Evolutionary conservation across 2,329 filamentous ascomycete genomes (phyloP), one percentile per base, ranked within the genome.

Genomic region (Alternaria consortialis): DNA sequence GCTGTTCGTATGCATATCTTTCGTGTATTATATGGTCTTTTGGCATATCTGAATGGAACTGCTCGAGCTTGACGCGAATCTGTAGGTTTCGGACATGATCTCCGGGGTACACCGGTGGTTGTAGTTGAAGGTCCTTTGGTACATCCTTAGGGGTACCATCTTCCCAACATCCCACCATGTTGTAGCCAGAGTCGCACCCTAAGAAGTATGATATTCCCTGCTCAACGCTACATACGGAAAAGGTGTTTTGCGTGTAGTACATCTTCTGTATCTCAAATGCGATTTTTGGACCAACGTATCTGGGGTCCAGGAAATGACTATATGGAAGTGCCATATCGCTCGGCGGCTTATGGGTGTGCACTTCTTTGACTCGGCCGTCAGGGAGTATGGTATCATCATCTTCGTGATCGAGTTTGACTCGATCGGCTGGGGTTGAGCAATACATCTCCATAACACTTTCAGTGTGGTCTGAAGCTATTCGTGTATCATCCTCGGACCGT

Each of bases 11-110:
- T 5, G 51, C 53, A 17, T 55, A 62, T 9, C 15, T 32, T 13
- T 57, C 56, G 11, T 53, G 25, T 5, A 46, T 60, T 15, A 25
- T 5, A 8, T 44, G 7, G 2, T 44, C 12, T 34, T 27, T 39
- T 12, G 44, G 44, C 40, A 51, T 52, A 0, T 48, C 23, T 2
- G 4, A 12, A 32, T 55, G 13, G 11, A 64, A 66, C 23, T 72
- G 68, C 43, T 74, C 71, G 13, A 58, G 60, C 43, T 74, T 74
- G 51, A 74, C 17, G 7, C 72, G 67, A 20, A 74, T 51, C 40
- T 74, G 69, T n/a, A 74, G 56, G 15, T 66, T 60, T 5, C 53
- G 50, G 4, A 72, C 62, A 17, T 69, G 47, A 7, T 69, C 56
- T 15, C 62, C 42, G 17, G 64, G 69, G 11, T 51, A 43, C 8